Evolutionary conservation across 2,329 filamentous ascomycete species (phyloP).

Genomic region (Rhexocercosporidium sp.): DNA sequence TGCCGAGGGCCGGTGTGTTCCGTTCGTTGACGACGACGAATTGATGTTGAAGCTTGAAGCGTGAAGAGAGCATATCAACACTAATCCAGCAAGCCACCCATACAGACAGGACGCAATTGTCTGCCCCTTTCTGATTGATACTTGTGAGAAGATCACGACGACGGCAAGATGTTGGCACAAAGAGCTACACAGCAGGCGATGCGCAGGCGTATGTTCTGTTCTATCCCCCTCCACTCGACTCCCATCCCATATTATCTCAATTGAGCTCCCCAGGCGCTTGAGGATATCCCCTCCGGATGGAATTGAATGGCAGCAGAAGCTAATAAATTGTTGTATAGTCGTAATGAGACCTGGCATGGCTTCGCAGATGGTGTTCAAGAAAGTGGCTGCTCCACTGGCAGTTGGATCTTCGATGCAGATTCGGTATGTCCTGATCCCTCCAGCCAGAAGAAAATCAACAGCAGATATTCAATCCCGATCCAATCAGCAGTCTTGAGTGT

Average conservation of each 20-base stretch:
- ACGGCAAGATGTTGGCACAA: conserved; percentile 49
- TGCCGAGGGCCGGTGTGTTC: conserved; percentile 27
- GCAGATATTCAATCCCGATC: neutral
- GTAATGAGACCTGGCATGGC: conserved; percentile 42
- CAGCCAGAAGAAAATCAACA: neutral
- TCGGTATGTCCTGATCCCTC: conserved; percentile 46
- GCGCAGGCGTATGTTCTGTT: conserved; percentile 44
- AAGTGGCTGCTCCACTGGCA: conserved; percentile 46
- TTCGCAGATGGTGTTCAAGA: conserved; percentile 47
- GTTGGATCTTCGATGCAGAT: conserved; percentile 51
- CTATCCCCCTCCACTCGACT: no score
- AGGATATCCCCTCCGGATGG: neutral
- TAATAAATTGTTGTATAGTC: conserved; percentile 4
- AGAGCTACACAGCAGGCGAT: conserved; percentile 50
- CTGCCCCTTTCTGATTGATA: neutral
- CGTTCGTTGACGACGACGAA: conserved; percentile 35
- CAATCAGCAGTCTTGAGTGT: no score
- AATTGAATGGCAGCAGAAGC: neutral
- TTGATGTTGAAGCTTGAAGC: conserved; percentile 10
- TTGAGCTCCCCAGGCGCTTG: no score
- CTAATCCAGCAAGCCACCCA: neutral
- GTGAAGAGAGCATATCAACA: conserved; percentile 10
- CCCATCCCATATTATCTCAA: no score
- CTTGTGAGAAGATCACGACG: conserved; percentile 4
- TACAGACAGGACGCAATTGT: neutral